A percentile compares a stretch with the other conserved stretches of the same genome.
Conservation (phyloP, 2,329 filamentous ascomycete species). For the Colletotrichum brevisporum region DNA sequence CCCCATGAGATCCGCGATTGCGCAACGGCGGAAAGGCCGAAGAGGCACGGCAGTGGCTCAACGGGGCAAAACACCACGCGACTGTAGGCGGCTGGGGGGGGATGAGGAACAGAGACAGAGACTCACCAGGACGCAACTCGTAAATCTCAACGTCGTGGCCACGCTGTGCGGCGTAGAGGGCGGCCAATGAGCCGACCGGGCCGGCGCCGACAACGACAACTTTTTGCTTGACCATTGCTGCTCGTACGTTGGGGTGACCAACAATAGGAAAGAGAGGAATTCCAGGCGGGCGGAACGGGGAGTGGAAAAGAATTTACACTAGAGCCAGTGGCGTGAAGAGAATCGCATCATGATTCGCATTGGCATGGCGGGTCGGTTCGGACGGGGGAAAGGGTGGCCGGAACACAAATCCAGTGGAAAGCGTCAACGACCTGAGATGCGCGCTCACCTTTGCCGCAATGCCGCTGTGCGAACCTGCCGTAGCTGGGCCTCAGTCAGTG, state of each 20-base stretch:
- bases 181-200: conserved; percentile 92
- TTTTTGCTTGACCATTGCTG: conserved; percentile 68
- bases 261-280: neutral
- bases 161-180: conserved; percentile 89
- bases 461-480: conserved; percentile 18
- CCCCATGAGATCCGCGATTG: conserved; percentile 12
- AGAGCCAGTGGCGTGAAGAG: conserved; percentile 24
- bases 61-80: conserved; percentile 9
- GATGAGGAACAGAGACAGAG: neutral
- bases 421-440: conserved; percentile 29
- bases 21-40: conserved; percentile 13
- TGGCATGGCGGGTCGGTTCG: conserved; percentile 29
- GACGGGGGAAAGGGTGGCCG: conserved; percentile 16
- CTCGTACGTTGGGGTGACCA: neutral
- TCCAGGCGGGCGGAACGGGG: conserved; percentile 1
- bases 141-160: conserved; percentile 95
- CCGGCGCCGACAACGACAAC: conserved; percentile 91
- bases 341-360: conserved; percentile 30
- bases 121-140: conserved; percentile 89
- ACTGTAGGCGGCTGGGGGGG: neutral
- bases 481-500: neutral
- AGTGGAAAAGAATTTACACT: conserved; percentile 11
- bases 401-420: neutral
- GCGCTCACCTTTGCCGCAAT: neutral
- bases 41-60: conserved; percentile 1